A percentile compares a stretch with the other conserved stretches of the same genome.
phyloP scores from a whole-genome alignment of 305 asterid genomes.

The Solanum hybrid region DNA sequence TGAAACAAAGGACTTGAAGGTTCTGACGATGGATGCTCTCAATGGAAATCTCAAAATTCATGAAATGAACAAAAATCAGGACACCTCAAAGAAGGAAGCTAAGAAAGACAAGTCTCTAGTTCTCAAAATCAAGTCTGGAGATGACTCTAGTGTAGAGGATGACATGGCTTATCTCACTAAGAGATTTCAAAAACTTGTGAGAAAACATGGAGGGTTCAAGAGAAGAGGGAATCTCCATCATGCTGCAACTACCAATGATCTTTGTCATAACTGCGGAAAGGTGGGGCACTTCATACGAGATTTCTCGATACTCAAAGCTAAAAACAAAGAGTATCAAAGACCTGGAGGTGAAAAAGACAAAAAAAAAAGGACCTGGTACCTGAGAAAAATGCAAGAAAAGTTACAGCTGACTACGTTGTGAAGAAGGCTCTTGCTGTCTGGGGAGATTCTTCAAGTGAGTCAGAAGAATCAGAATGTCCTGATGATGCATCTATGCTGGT shows the following conservation, averaged over 20 bases:
- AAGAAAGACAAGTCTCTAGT: background rate
- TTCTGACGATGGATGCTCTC: background rate
- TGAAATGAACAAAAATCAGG: background rate
- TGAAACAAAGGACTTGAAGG: background rate
- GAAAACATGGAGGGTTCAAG: background rate
- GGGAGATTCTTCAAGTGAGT: no score
- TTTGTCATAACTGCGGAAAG: background rate
- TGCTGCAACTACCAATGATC: background rate
- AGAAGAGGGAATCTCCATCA: accelerated
- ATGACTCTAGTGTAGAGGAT: background rate
- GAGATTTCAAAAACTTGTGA: background rate
- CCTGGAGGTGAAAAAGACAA: background rate
- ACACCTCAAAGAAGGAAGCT: background rate
- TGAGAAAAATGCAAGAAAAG: no score
- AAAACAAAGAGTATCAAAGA: no score
- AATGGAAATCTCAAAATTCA: background rate
- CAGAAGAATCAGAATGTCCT: no score
- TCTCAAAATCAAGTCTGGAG: background rate
- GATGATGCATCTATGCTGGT: no score
- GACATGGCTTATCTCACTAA: background rate
- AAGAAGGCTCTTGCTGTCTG: no score
- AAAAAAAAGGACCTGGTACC: background rate
- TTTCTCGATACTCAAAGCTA: background rate
- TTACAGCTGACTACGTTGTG: no score
- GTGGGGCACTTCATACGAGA: background rate